A percentile compares a stretch with the other conserved stretches of the same genome.
phyloP scores from a whole-genome alignment of 1,284 basidiomycete species.

The Pascua sp. region DNA sequence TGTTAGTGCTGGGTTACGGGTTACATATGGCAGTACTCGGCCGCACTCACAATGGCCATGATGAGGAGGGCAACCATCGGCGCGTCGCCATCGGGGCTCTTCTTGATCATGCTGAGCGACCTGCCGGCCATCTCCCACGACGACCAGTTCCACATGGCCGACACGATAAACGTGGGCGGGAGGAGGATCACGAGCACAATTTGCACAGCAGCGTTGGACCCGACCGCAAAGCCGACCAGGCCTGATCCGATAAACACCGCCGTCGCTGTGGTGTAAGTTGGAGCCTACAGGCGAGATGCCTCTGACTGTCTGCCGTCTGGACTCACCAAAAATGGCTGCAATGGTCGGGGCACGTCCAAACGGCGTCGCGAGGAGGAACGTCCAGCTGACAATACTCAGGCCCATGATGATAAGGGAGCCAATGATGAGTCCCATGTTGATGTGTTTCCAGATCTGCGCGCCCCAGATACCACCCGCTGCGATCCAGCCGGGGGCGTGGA shows the following conservation, averaged over 20 bases:
- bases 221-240: constrained; percentile 62
- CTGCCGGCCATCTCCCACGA: constrained; percentile 63
- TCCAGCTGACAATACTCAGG: constrained; percentile 32
- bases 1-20: not conserved
- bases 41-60: constrained; percentile 58
- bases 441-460: constrained; percentile 61
- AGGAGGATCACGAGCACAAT: constrained; percentile 64
- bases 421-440: constrained; percentile 62
- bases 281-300: no score
- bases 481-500: constrained; percentile 65
- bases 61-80: constrained; percentile 61
- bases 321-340: constrained; percentile 28
- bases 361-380: constrained; percentile 28
- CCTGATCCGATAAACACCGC: constrained; percentile 48
- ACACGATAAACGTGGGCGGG: constrained; percentile 70
- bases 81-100: constrained; percentile 61
- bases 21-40: not conserved
- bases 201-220: constrained; percentile 54
- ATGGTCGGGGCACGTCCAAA: constrained; percentile 28
- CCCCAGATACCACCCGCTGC: constrained; percentile 63
- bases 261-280: constrained; percentile 46
- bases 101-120: constrained; percentile 56
- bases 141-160: constrained; percentile 63
- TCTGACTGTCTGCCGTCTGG: not conserved
- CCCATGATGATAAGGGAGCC: constrained; percentile 65